These are phyloP conservation scores for Backusella luteola DNA, from an alignment of 192 early-diverging fungal genomes.

Conservation along the genomic window DNA sequence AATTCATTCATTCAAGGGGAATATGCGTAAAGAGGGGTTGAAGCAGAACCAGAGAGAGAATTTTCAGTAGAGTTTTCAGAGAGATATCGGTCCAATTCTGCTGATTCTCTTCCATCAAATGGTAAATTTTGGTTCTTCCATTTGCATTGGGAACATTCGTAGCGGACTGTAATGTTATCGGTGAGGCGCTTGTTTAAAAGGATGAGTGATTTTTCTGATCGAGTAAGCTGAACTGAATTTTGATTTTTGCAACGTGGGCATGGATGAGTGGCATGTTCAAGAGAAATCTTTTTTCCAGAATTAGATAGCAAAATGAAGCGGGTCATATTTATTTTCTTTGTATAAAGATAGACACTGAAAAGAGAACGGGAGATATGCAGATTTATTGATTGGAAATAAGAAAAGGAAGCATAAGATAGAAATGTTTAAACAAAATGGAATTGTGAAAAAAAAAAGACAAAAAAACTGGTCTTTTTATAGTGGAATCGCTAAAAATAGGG, in stretches of 20 bases:
- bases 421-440: neutral
- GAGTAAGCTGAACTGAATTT: conserved; percentile 32
- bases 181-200: conserved; percentile 34
- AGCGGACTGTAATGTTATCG: conserved; percentile 29
- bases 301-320: conserved; percentile 9
- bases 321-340: neutral
- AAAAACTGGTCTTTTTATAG: neutral
- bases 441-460: neutral
- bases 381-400: neutral
- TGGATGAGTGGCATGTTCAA: conserved; percentile 33
- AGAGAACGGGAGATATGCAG: neutral
- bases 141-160: conserved; percentile 33
- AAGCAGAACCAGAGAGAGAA: neutral
- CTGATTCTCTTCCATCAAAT: conserved; percentile 6
- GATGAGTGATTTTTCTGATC: conserved; percentile 33
- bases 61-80: conserved; percentile 8
- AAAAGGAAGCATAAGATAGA: neutral
- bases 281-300: conserved; percentile 30
- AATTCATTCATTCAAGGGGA: neutral
- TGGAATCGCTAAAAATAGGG: neutral
- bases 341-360: neutral
- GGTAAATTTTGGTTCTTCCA: conserved; percentile 34
- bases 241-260: conserved; percentile 38
- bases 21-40: neutral
- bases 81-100: conserved; percentile 2